Base-by-base conservation (phyloP, 495 filamentous ascomycete species). In the Lasiosphaeria hispida region DNA sequence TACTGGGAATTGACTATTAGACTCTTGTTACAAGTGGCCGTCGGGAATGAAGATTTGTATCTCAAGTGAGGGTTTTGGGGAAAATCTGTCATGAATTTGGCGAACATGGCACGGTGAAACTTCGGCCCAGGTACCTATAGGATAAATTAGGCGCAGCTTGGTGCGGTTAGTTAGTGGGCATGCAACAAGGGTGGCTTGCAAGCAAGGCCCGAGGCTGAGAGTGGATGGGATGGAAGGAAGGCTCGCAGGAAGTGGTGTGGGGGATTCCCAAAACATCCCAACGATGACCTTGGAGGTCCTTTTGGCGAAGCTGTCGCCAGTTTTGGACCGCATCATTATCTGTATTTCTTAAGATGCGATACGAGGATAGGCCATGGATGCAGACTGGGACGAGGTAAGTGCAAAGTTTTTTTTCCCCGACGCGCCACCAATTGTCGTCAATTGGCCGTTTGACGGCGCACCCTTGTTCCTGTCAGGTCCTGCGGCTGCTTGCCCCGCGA, bases 371-470 rank as follows among this genome's bases (percentile, higher is more conserved):
- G 54, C 39, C 41, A 82, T 83, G 80, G 80, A 83, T 63, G 74
- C 73, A 57, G 85, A 87, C 66, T 87, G 84, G 85, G 81, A 83
- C 63, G 82, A 88, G 76, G 82, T 75, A 69, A 68, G 77, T 69
- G 10, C 11, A 30, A 2, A 23, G 41, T n/a, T 34, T 9, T 34
- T 15, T 9, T 34, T 15, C 15, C 33, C 34, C 15, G 2, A 14
- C 42, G 15, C 30, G 14, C 40, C 14, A 53, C 8, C 35, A 39
- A n/a, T 15, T 35, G 19, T 47, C 43, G 13, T 11, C 17, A 45
- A 13, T 17, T 52, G 48, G 23, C 39, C 19, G 5, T 18, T 7
- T n/a, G n/a, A n/a, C 10, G 15, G 37, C 23, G 36, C 37, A 38
- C 10, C 44, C 11, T 48, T 11, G 44, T 48, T 17, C 17, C 43